A percentile compares a stretch with the other conserved stretches of the same genome.
These are phyloP conservation scores for Ogataea allantospora DNA, from an alignment of 805 yeast species.

Conservation along the genomic window DNA sequence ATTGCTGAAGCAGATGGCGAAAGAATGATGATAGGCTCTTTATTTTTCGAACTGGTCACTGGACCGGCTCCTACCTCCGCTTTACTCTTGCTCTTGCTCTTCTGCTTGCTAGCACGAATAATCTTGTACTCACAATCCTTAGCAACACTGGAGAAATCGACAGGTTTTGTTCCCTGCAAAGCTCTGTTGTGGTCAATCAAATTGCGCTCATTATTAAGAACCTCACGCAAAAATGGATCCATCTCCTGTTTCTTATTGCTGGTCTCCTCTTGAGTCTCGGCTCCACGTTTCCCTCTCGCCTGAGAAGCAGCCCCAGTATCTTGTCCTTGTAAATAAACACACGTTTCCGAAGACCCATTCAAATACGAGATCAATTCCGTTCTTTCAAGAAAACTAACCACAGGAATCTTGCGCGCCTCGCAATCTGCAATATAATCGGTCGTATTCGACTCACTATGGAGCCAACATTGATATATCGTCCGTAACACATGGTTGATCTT, in stretches of 20 bases:
- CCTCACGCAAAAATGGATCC: slow-evolving; percentile 51
- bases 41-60: slow-evolving; percentile 23
- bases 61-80: slow-evolving; percentile 1
- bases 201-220: slow-evolving; percentile 43
- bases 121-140: slow-evolving; percentile 63
- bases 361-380: slow-evolving; percentile 83
- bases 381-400: slow-evolving; percentile 80
- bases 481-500: slow-evolving; percentile 43
- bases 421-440: slow-evolving; percentile 81
- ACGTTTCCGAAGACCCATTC: slow-evolving; percentile 60
- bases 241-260: slow-evolving; percentile 23
- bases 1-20: slow-evolving; percentile 81
- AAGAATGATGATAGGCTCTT: slow-evolving; percentile 69
- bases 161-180: slow-evolving; percentile 58
- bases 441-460: slow-evolving; percentile 66
- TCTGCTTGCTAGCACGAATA: slow-evolving; percentile 47
- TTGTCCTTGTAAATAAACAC: slow-evolving; percentile 46
- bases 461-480: slow-evolving; percentile 76
- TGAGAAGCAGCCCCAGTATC: slow-evolving; percentile 1
- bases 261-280: slow-evolving; percentile 5
- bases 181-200: slow-evolving; percentile 42
- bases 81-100: slow-evolving; percentile 19
- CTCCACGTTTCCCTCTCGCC: slow-evolving; percentile 5
- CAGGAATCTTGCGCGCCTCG: slow-evolving; percentile 57
- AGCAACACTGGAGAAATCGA: slow-evolving; percentile 65